Conservation (phyloP, 345 rosid species). For the Ceriops zippeliana region DNA sequence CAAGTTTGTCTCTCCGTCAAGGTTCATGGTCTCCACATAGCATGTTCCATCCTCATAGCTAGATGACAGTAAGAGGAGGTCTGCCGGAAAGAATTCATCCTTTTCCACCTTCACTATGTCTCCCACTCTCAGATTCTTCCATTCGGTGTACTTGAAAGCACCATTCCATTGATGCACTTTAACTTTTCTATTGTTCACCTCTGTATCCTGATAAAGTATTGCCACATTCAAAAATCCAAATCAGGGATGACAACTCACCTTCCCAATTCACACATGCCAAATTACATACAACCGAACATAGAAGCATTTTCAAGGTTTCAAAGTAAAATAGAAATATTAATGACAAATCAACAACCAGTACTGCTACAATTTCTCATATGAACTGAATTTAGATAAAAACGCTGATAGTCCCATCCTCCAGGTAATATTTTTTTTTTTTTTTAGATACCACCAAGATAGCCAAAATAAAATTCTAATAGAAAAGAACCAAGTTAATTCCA, state of each 20-base stretch:
- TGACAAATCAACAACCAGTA: background rate
- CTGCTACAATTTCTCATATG: background rate
- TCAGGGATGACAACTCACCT: background rate
- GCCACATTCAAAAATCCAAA: background rate
- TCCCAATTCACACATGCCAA: background rate
- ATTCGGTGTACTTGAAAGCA: slow-evolving; percentile 43
- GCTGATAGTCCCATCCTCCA: background rate
- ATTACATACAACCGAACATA: background rate
- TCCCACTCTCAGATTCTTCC: slow-evolving; percentile 79
- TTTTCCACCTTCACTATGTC: slow-evolving; percentile 81
- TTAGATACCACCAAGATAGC: background rate
- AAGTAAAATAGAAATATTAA: background rate
- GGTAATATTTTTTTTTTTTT: background rate
- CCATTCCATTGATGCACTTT: slow-evolving; percentile 59
- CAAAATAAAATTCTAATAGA: background rate
- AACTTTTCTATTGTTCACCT: slow-evolving; percentile 77
- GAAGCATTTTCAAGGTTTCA: background rate
- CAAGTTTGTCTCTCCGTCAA: slow-evolving; percentile 91
- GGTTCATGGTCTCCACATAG: slow-evolving; percentile 97
- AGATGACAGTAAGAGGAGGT: slow-evolving; percentile 73
- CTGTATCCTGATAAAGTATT: slow-evolving; percentile 52
- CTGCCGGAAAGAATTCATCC: slow-evolving; percentile 82
- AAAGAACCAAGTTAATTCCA: background rate
- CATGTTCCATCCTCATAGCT: slow-evolving; percentile 78
- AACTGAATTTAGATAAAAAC: too few relatives aligned